Percentiles rank a stretch among this genome's conserved stretches.
Conservation (phyloP, 192 early-diverging fungal genomes). For the Backusella psychrophila region DNA sequence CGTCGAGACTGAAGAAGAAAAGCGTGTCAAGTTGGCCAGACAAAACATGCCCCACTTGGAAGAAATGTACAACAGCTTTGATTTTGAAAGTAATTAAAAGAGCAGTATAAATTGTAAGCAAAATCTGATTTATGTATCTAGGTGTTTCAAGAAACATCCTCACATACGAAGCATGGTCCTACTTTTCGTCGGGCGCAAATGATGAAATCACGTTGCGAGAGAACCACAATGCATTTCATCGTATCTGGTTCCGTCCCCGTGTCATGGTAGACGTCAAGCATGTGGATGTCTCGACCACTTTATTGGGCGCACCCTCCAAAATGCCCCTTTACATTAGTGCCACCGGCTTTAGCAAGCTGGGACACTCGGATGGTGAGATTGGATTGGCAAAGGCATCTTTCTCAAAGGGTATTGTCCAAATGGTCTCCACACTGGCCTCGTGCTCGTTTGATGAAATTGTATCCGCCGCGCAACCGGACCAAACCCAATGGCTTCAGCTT, state of each 20-base stretch:
- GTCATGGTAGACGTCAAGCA: slow-evolving; percentile 72
- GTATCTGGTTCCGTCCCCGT: slow-evolving; percentile 69
- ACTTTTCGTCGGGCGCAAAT: slow-evolving; percentile 79
- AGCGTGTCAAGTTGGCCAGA: slow-evolving; percentile 19
- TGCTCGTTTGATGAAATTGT: slow-evolving; percentile 68
- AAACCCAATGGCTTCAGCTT: slow-evolving; percentile 73
- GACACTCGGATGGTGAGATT: slow-evolving; percentile 72
- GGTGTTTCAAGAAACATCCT: slow-evolving; percentile 53
- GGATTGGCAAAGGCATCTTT: slow-evolving; percentile 55
- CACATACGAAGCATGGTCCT: slow-evolving; percentile 71
- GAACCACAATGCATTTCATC: slow-evolving; percentile 74
- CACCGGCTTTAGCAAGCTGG: slow-evolving; percentile 67
- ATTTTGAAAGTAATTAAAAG: slow-evolving; percentile 57
- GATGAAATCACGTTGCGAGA: slow-evolving; percentile 82
- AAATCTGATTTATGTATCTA: slow-evolving; percentile 9
- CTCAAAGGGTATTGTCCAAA: slow-evolving; percentile 62
- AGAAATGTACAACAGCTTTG: slow-evolving; percentile 65
- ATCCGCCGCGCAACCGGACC: slow-evolving; percentile 37
- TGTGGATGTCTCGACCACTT: slow-evolving; percentile 58
- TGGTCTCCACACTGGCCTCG: slow-evolving; percentile 75
- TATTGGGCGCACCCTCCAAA: slow-evolving; percentile 53
- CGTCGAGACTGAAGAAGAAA: slow-evolving; percentile 41
- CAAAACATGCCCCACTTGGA: slow-evolving; percentile 50
- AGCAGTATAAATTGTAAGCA: background rate
- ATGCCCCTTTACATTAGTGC: slow-evolving; percentile 78